A percentile compares a stretch with the other conserved stretches of the same genome.
Evolutionary conservation across 495 filamentous ascomycete genomes (phyloP).

Genomic region (Neurospora sp.): DNA sequence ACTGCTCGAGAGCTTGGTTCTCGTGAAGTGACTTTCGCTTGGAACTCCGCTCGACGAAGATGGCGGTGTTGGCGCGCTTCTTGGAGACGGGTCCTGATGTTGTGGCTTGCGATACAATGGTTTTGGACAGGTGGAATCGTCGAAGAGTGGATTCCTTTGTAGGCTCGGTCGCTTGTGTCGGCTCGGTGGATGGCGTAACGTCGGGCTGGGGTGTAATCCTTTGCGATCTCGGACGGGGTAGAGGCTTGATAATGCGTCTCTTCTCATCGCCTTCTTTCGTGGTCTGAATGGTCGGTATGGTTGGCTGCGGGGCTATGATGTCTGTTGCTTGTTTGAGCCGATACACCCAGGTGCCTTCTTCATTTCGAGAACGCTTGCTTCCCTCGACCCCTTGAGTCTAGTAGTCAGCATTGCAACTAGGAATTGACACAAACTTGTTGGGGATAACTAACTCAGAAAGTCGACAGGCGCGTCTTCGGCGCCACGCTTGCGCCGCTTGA

Average conservation of each 20-base stretch:
- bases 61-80: slow-evolving; percentile 28
- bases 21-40: slow-evolving; percentile 10
- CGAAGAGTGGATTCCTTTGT: slow-evolving; percentile 10
- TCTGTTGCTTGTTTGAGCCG: slow-evolving; percentile 21
- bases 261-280: slow-evolving; percentile 18
- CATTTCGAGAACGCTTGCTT: slow-evolving; percentile 32
- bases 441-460: slow-evolving; percentile 36
- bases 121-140: slow-evolving; percentile 39
- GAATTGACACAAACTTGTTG: background rate
- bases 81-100: slow-evolving; percentile 18
- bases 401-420: slow-evolving; percentile 4
- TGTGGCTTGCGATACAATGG: slow-evolving; percentile 12
- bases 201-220: background rate
- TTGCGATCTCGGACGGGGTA: background rate
- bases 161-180: slow-evolving; percentile 3
- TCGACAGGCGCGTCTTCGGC: slow-evolving; percentile 41
- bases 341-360: slow-evolving; percentile 30
- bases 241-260: slow-evolving; percentile 6
- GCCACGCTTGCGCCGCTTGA: slow-evolving; percentile 46
- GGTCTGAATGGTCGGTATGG: slow-evolving; percentile 14
- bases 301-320: slow-evolving; percentile 1
- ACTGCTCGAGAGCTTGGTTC: background rate
- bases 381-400: slow-evolving; percentile 14
- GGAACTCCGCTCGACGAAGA: slow-evolving; percentile 39
- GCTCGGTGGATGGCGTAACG: background rate